Conservation (phyloP, 257 asterid genomes). For the Nicotiana paniculata region DNA sequence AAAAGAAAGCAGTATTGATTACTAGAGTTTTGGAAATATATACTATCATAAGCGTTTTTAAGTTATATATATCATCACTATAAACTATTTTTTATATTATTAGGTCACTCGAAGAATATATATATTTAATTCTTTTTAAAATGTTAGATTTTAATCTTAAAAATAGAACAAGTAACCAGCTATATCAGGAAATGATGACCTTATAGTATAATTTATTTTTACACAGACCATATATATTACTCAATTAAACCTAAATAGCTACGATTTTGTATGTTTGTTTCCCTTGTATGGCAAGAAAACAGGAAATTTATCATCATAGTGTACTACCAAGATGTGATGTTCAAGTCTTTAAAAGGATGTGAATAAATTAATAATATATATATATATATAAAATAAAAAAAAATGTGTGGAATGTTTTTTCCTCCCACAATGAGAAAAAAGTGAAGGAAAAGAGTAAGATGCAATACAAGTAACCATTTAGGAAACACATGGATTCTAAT, state of each 20-base stretch:
- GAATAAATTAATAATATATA: not conserved
- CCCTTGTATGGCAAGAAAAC: slow-evolving; percentile 19
- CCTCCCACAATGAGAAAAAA: slow-evolving; percentile 2
- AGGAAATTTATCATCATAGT: slow-evolving; percentile 7
- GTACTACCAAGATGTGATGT: slow-evolving; percentile 9
- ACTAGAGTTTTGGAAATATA: not conserved
- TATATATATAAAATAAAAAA: not conserved
- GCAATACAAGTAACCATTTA: slow-evolving; percentile 1
- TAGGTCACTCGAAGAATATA: not conserved
- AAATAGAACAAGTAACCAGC: too few relatives aligned
- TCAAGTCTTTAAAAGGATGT: not conserved
- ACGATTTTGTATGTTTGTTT: slow-evolving; percentile 13
- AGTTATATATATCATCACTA: not conserved
- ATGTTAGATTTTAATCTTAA: not conserved
- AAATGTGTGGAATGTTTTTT: not conserved
- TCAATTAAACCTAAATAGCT: not conserved
- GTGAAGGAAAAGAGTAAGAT: slow-evolving; percentile 1
- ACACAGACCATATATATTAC: not conserved
- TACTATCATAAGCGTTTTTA: not conserved
- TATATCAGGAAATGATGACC: not conserved
- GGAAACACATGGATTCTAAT: slow-evolving; percentile 1
- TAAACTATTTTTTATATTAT: not conserved
- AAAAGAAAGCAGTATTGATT: not conserved
- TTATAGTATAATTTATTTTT: too few relatives aligned
- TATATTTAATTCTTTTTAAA: not conserved